Evolutionary conservation across 345 rosid genomes (phyloP), one percentile per base, ranked within the genome.

Genomic region (Salix viminalis): DNA sequence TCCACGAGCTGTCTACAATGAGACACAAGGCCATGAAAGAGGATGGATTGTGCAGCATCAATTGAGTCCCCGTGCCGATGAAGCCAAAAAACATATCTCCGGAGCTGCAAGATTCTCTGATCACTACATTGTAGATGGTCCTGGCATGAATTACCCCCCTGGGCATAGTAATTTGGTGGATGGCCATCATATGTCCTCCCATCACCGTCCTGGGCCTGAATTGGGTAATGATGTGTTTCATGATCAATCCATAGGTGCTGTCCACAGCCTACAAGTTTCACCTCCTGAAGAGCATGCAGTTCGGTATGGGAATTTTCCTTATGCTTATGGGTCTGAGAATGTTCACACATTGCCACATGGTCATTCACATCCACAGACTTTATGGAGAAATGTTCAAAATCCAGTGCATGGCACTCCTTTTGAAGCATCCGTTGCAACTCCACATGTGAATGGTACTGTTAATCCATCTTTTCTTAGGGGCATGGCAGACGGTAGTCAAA

Each of bases 21-120:
- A 91, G 73, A 67, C 91, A 76, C 85, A 79, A 8, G 73, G 81
- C 78, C 91, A 87, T 74, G 98, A 94, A 74, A 90, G 93, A 80
- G 96, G 98, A 71, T 86, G 97, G 97, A 65, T 83, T 81, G 80
- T 82, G 79, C 94, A 81, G 82, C 92, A 89, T 74, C 97, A 86
- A 80, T 77, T 85, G 82, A 88, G 81, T 72, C 84, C 96, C 52
- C 83, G 77, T 46, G 80, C 81, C 80, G 97, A 92, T 76, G 97
- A 91, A 76, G 86, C 79, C 44, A 91, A 96, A 89, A 72, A 84
- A 75, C 89, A 85, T 77, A 36, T 77, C 54, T 76, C 88, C 74
- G 92, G 87, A 69, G 84, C 87, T 81, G 91, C 89, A 86, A 88
- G 98, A 80, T 80, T 91, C 79, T 87, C 86, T 70, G 93, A 91